A percentile compares a stretch with the other conserved stretches of the same genome.
phyloP scores from a whole-genome alignment of 192 early-diverging fungal species.

The Backusella tarrabulga region DNA sequence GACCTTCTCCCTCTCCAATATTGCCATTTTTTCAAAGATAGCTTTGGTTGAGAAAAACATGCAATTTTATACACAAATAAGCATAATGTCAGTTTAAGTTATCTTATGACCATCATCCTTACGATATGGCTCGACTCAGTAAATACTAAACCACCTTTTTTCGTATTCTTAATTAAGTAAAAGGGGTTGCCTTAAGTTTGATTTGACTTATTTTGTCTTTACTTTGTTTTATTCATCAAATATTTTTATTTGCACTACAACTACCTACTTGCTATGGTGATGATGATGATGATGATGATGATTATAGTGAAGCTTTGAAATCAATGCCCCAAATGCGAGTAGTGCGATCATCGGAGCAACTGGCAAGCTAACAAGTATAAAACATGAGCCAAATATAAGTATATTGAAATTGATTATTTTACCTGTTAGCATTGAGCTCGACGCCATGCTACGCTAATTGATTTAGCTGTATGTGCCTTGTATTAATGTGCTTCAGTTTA shows the following conservation, averaged over 20 bases:
- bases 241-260: no score
- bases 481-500: constrained; percentile 51
- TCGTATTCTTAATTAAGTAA: no score
- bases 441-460: constrained; percentile 75
- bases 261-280: neutral
- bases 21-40: neutral
- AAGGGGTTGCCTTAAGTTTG: no score
- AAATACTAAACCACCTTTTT: no score
- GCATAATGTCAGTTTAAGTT: no score
- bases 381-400: no score
- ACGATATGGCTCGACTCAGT: no score
- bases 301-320: neutral
- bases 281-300: neutral
- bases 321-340: constrained; percentile 68
- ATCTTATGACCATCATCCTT: no score
- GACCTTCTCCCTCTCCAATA: neutral
- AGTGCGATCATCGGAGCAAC: constrained; percentile 74
- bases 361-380: constrained; percentile 56
- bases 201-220: no score
- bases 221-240: no score
- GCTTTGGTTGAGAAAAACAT: no score
- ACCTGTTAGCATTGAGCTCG: constrained; percentile 49
- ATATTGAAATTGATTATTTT: neutral
- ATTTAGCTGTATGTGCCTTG: constrained; percentile 64
- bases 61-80: no score